These are phyloP conservation scores for Candida arabinofermentans DNA, from an alignment of 805 yeast genomes.

Conservation along the genomic window DNA sequence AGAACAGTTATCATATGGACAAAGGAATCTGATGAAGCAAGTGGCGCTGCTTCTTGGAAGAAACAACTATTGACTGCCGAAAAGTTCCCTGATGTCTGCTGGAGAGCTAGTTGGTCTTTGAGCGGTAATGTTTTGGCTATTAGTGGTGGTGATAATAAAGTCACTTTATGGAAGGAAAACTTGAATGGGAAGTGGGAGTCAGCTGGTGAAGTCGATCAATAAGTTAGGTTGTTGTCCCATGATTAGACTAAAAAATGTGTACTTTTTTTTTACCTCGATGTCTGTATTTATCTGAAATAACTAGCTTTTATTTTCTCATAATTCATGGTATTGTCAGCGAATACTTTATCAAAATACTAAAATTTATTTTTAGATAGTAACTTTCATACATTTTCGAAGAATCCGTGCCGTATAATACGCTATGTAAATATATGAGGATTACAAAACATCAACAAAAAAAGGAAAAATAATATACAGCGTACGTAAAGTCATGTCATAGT, in stretches of 20 bases:
- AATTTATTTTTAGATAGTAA: no score
- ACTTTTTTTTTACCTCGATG: background rate
- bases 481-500: background rate
- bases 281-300: no score
- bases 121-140: constrained; percentile 95
- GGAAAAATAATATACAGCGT: background rate
- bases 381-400: no score
- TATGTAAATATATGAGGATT: no score
- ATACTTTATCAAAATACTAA: no score
- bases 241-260: background rate
- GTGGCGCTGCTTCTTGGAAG: constrained; percentile 52
- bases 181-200: constrained; percentile 92
- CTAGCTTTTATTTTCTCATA: no score
- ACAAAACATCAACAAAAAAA: no score
- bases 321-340: no score
- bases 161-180: constrained; percentile 95
- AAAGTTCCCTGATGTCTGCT: constrained; percentile 92
- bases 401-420: no score
- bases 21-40: constrained; percentile 38
- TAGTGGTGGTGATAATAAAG: constrained; percentile 93
- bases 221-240: constrained; percentile 15
- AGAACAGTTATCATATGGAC: constrained; percentile 95
- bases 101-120: constrained; percentile 98
- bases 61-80: constrained; percentile 70
- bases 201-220: constrained; percentile 94